A percentile compares a stretch with the other conserved stretches of the same genome.
Evolutionary conservation across 768 basidiomycete genomes (phyloP).

Genomic region (Boletus insuetus): DNA sequence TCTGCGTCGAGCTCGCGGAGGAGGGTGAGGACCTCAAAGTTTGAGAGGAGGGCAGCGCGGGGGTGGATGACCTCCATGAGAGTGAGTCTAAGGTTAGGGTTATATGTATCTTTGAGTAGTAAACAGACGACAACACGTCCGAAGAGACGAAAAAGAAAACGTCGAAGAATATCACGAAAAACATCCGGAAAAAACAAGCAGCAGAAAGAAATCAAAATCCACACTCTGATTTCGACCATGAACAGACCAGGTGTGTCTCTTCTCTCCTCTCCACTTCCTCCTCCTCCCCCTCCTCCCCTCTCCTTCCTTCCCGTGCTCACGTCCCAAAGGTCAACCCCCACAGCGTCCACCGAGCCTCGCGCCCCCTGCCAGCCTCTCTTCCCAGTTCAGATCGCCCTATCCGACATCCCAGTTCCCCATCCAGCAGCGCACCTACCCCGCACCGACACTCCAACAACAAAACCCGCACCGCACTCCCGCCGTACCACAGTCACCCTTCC

Average conservation of each 20-base stretch:
- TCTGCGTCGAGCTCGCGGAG: slow-evolving; percentile 75
- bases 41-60: slow-evolving; percentile 80
- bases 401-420: slow-evolving; percentile 37
- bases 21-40: slow-evolving; percentile 79
- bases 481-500: slow-evolving; percentile 60
- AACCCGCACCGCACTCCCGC: slow-evolving; percentile 59
- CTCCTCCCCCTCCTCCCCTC: neutral
- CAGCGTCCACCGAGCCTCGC: slow-evolving; percentile 76
- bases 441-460: slow-evolving; percentile 50
- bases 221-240: slow-evolving; percentile 34
- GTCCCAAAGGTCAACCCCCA: slow-evolving; percentile 66
- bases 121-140: slow-evolving; percentile 30
- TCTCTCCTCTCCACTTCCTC: no score
- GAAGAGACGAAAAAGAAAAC: slow-evolving; percentile 11
- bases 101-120: slow-evolving; percentile 4
- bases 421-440: slow-evolving; percentile 28
- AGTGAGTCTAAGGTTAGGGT: slow-evolving; percentile 20
- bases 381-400: slow-evolving; percentile 58
- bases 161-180: neutral
- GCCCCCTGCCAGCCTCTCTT: slow-evolving; percentile 58
- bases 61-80: slow-evolving; percentile 40
- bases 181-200: slow-evolving; percentile 9
- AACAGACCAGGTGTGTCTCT: slow-evolving; percentile 55
- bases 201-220: slow-evolving; percentile 2
- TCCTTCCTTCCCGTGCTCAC: slow-evolving; percentile 16